Evolutionary conservation across 805 yeast genomes (phyloP).

Genomic region (Pichia kluyveri): DNA sequence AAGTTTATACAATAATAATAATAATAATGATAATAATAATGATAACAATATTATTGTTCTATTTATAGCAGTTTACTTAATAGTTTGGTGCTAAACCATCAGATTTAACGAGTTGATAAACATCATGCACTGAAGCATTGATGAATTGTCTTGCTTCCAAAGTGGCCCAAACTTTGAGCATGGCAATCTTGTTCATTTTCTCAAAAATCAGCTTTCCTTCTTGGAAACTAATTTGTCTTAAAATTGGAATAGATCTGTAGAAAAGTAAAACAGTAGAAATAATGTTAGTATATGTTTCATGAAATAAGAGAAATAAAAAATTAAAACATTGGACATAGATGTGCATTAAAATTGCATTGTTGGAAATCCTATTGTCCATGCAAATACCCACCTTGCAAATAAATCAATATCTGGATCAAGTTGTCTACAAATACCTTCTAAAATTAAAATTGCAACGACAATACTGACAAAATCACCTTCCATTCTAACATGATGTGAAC

Average conservation of each 20-base stretch:
- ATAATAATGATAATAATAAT: too few relatives aligned
- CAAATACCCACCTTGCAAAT: constrained; percentile 87
- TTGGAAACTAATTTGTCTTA: constrained; percentile 68
- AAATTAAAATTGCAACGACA: constrained; percentile 80
- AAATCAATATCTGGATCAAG: constrained; percentile 88
- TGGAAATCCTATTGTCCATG: constrained; percentile 30
- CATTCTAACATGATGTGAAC: constrained; percentile 92
- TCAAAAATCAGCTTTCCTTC: constrained; percentile 53
- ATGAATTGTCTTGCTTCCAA: constrained; percentile 83
- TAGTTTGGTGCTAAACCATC: constrained; percentile 60
- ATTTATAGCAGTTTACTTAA: not conserved
- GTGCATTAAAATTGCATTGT: constrained; percentile 16
- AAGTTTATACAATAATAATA: too few relatives aligned
- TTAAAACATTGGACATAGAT: not conserved
- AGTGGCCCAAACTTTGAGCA: constrained; percentile 88
- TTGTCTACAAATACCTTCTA: constrained; percentile 95
- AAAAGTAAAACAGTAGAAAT: not conserved
- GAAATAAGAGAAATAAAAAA: not conserved
- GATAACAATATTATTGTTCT: too few relatives aligned
- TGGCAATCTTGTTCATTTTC: constrained; percentile 55
- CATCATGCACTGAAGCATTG: constrained; percentile 73
- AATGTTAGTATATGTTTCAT: constrained; percentile 5
- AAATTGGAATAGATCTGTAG: constrained; percentile 68
- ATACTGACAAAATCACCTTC: constrained; percentile 96
- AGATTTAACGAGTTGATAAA: constrained; percentile 48